Evolutionary conservation across 129 eudicot genomes (phyloP), one percentile per base, ranked within the genome.

Genomic region (Oenanthe sinensis): DNA sequence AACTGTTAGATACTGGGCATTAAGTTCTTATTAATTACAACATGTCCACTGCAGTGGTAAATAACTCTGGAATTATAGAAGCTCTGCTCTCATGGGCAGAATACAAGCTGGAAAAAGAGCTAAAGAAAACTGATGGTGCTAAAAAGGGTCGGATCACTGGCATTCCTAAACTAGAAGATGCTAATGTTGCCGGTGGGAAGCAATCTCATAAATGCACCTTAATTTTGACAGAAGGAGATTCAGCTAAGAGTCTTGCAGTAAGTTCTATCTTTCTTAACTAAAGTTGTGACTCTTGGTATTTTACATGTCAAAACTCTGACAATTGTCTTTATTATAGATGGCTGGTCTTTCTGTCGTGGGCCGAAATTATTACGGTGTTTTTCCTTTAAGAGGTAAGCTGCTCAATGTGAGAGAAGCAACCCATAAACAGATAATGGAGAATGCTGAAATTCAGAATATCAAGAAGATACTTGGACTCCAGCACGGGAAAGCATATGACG

Each of bases 181-280:
- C 98, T 80, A 90, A 88, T 83, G 86, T 79, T 70, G 97, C 97
- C 47, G 96, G 96, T 36, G 85, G 91, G 22, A 86, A 33, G 45
- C 77, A 87, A 43, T 90, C 98, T 1, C 87, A 85, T 9, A 77
- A 83, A 52, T 95, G 98, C 79, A 95, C 98, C 22, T 80, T 95
- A 78, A 95, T 95, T 75, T 82, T 95, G 82, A 95, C 98, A n/a
- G 98, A 95, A 90, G 98, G 98, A 88, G 98, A 95, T 76, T 95
- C 98, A 19, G 98, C 98, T 42, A 91, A 88, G 84, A 91, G 97
- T 77, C 94, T 95, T 76, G 98, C 97, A 36, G 98, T 91, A 79
- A 84, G 97, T 82, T 75, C 33, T 22, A 33, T 5, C 46, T 71
- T 49, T 74, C 19, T 43, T 76, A 16, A 37, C 9, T 69, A 22